phyloP scores from a whole-genome alignment of 2,329 filamentous ascomycete genomes.

The Metarhizium sp. region DNA sequence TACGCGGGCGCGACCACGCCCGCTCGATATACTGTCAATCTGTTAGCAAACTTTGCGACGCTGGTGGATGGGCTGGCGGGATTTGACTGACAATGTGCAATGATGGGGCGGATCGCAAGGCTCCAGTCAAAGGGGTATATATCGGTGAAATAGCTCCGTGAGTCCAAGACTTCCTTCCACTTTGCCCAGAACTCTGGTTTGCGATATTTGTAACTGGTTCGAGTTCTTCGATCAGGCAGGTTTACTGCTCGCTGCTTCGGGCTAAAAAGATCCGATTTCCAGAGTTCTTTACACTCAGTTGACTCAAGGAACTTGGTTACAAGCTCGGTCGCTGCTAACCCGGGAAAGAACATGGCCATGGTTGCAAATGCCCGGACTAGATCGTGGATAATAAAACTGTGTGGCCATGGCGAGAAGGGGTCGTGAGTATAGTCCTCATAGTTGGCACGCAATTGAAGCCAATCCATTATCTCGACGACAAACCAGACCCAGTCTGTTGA shows the following conservation, averaged over 20 bases:
- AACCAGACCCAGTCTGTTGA: constrained; percentile 15
- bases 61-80: too few relatives aligned
- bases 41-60: constrained; percentile 2
- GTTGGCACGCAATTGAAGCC: constrained; percentile 12
- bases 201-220: constrained; percentile 16
- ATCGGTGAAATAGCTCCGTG: constrained; percentile 10
- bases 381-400: constrained; percentile 16
- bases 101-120: constrained; percentile 15
- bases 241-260: constrained; percentile 11
- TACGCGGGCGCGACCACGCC: constrained; percentile 15
- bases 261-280: constrained; percentile 12
- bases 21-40: constrained; percentile 14
- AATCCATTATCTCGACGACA: constrained; percentile 13
- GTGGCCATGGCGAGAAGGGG: constrained; percentile 13
- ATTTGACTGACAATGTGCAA: constrained; percentile 12
- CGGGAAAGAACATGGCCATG: constrained; percentile 19
- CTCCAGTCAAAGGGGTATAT: constrained; percentile 18
- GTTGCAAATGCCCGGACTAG: constrained; percentile 14
- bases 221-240: constrained; percentile 12
- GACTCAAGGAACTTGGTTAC: constrained; percentile 13
- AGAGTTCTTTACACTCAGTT: constrained; percentile 8
- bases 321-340: not conserved
- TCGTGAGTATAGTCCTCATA: constrained; percentile 10
- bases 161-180: constrained; percentile 12
- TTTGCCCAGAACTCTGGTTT: constrained; percentile 13